phyloP scores from a whole-genome alignment of 306 rosid species.

The Begonia loranthoides region DNA sequence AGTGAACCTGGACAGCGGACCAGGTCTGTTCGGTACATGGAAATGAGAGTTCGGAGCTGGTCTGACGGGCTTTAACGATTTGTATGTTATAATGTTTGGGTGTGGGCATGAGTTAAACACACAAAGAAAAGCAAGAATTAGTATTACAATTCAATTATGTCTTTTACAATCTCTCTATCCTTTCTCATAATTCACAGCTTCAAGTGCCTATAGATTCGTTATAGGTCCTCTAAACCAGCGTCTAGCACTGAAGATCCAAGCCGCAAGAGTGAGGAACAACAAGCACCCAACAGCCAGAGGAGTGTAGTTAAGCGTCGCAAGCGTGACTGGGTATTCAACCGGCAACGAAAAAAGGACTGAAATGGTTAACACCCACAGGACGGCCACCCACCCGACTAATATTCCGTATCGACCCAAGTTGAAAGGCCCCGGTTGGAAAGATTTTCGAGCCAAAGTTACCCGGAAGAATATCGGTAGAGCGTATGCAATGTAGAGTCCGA shows the following conservation, averaged over 20 bases:
- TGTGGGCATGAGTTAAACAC: no score
- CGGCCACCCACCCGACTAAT: conserved; percentile 68
- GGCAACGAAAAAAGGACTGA: conserved; percentile 80
- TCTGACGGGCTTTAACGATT: no score
- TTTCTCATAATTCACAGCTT: no score
- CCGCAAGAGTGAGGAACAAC: conserved; percentile 43
- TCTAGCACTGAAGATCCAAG: conserved; percentile 53
- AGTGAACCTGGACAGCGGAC: no score
- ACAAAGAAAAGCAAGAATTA: no score
- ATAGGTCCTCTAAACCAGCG: conserved; percentile 86
- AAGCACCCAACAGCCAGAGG: conserved; percentile 85
- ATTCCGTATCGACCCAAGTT: conserved; percentile 60
- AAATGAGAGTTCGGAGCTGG: no score
- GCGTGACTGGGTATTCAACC: conserved; percentile 66
- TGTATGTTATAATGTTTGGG: no score
- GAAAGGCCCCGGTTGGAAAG: conserved; percentile 66
- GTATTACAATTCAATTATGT: no score
- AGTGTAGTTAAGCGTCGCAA: conserved; percentile 68
- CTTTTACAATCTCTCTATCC: no score
- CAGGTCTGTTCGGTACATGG: no score
- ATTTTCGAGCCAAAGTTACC: conserved; percentile 68
- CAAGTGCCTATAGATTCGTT: conserved; percentile 33
- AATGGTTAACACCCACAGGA: conserved; percentile 72
- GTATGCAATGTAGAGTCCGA: conserved; percentile 87
- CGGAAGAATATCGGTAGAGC: conserved; percentile 83